These are phyloP conservation scores for Lignosus rhinocerotis DNA, from an alignment of 1,284 basidiomycete species.

Conservation along the genomic window DNA sequence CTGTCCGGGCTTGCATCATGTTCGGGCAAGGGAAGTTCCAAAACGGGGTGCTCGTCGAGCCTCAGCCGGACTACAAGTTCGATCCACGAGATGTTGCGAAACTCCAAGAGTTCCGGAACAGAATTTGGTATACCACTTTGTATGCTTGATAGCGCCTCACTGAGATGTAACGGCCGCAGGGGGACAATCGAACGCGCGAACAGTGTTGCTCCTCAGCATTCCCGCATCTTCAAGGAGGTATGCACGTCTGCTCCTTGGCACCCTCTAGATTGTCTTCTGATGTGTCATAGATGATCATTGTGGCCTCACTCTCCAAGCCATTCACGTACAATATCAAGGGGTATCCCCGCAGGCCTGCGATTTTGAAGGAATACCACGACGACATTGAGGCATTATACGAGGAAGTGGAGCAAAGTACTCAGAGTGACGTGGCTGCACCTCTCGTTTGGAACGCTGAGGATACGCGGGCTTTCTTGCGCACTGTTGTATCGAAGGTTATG, in stretches of 20 bases:
- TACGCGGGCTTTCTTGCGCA: slow-evolving; percentile 31
- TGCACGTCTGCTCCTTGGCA: neutral
- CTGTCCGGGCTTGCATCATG: slow-evolving; percentile 35
- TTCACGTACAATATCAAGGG: slow-evolving; percentile 35
- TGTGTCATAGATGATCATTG: slow-evolving; percentile 33
- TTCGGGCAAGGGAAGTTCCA: slow-evolving; percentile 43
- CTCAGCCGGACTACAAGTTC: slow-evolving; percentile 27
- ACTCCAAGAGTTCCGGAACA: slow-evolving; percentile 31
- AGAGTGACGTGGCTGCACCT: slow-evolving; percentile 27
- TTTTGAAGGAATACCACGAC: slow-evolving; percentile 29
- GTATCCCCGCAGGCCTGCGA: slow-evolving; percentile 28
- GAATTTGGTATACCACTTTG: slow-evolving; percentile 34
- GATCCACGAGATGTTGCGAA: slow-evolving; percentile 28
- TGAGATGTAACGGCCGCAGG: slow-evolving; percentile 21
- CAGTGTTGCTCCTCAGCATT: slow-evolving; percentile 36
- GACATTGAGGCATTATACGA: slow-evolving; percentile 33
- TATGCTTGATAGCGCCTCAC: too few relatives aligned
- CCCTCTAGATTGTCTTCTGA: too few relatives aligned
- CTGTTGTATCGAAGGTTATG: slow-evolving; percentile 32
- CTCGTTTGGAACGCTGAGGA: slow-evolving; percentile 29
- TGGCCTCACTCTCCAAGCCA: slow-evolving; percentile 31
- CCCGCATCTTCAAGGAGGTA: slow-evolving; percentile 39
- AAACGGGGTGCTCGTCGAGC: slow-evolving; percentile 40
- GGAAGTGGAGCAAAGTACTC: slow-evolving; percentile 27
- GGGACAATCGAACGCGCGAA: slow-evolving; percentile 37